These are phyloP conservation scores for Solanum infundibuliforme DNA, from an alignment of 257 asterid species.

Conservation along the genomic window DNA sequence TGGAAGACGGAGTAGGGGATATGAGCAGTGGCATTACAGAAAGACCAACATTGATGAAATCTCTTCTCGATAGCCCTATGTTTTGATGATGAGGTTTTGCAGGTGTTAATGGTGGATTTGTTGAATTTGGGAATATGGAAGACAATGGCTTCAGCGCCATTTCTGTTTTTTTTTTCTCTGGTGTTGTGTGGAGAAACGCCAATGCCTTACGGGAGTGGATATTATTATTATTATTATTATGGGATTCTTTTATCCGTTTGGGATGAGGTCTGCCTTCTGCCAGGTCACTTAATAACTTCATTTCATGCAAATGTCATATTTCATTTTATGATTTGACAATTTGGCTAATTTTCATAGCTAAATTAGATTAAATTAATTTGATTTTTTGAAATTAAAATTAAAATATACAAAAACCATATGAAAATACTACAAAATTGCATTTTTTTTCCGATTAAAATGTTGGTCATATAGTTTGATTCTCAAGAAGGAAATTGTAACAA, in stretches of 20 bases:
- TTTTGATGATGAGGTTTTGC: constrained; percentile 10
- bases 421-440: not conserved
- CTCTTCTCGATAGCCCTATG: constrained; percentile 37
- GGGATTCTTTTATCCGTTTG: constrained; percentile 14
- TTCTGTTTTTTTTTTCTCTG: not conserved
- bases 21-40: constrained; percentile 35
- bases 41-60: constrained; percentile 45
- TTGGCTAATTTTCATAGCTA: too few relatives aligned
- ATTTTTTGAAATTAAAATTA: not conserved
- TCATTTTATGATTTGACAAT: too few relatives aligned
- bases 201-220: not conserved
- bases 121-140: constrained; percentile 19
- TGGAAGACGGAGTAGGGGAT: constrained; percentile 33
- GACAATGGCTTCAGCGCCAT: constrained; percentile 40
- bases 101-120: constrained; percentile 16
- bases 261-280: constrained; percentile 14
- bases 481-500: not conserved
- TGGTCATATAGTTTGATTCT: not conserved
- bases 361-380: too few relatives aligned
- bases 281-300: not conserved
- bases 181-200: not conserved
- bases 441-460: not conserved
- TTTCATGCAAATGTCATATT: too few relatives aligned
- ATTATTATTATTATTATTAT: not conserved
- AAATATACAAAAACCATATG: not conserved